These are phyloP conservation scores for Alternaria conjuncta DNA, from an alignment of 2,329 filamentous ascomycete species.

Conservation along the genomic window DNA sequence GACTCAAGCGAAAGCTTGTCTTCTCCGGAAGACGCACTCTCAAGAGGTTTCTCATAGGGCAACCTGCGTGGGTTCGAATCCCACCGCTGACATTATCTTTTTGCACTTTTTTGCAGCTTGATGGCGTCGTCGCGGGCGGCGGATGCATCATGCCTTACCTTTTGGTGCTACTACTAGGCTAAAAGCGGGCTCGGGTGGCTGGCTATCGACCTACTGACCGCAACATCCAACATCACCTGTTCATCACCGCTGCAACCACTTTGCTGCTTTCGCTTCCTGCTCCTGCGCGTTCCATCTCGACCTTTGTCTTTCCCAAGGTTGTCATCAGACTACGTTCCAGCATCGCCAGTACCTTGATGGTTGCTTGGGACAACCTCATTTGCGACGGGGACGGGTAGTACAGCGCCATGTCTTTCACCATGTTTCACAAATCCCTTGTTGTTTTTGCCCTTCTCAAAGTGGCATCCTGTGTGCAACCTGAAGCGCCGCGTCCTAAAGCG, in stretches of 20 bases:
- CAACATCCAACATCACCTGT: background rate
- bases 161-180: background rate
- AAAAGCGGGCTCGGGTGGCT: background rate
- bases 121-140: background rate
- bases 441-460: slow-evolving; percentile 46
- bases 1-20: slow-evolving; percentile 11
- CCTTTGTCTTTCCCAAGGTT: background rate
- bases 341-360: slow-evolving; percentile 24
- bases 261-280: background rate
- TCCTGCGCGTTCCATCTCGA: background rate
- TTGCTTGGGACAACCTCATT: slow-evolving; percentile 13
- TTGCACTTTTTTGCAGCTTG: background rate
- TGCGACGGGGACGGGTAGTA: background rate
- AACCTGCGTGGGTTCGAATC: slow-evolving; percentile 13
- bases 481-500: slow-evolving; percentile 75
- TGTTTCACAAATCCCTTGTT: slow-evolving; percentile 23
- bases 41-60: slow-evolving; percentile 10
- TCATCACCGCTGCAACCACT: background rate
- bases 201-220: background rate
- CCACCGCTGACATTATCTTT: slow-evolving; percentile 8
- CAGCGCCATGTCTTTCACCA: slow-evolving; percentile 13
- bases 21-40: background rate
- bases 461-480: slow-evolving; percentile 70
- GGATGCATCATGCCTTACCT: background rate
- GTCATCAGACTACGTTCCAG: slow-evolving; percentile 7